Conservation (phyloP, 345 rosid genomes). For the Linum trigynum region DNA sequence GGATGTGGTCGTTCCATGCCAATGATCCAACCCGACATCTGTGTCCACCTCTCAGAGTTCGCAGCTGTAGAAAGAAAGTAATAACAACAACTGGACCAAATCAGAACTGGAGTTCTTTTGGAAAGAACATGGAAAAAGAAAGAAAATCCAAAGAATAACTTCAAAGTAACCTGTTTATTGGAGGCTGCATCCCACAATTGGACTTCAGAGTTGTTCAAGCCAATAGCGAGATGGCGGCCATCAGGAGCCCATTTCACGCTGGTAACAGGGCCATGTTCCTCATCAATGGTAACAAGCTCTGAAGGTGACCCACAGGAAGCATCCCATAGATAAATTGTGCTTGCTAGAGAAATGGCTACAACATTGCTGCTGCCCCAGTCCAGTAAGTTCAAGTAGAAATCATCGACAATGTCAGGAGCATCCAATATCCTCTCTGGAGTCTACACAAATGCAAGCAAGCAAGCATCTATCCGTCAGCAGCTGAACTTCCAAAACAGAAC, state of each 20-base stretch:
- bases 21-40: constrained; percentile 30
- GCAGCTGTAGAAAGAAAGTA: constrained; percentile 15
- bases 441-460: constrained; percentile 13
- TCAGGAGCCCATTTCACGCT: constrained; percentile 21
- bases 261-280: constrained; percentile 31
- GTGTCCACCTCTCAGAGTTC: constrained; percentile 8
- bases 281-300: constrained; percentile 38
- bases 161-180: constrained; percentile 16
- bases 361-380: constrained; percentile 48
- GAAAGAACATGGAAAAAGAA: neutral
- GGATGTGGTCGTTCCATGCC: constrained; percentile 45
- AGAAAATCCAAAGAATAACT: neutral
- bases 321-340: constrained; percentile 39
- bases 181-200: constrained; percentile 34
- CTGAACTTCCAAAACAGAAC: neutral
- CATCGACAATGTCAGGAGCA: constrained; percentile 41
- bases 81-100: neutral
- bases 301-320: constrained; percentile 36
- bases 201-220: constrained; percentile 10
- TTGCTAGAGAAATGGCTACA: constrained; percentile 29
- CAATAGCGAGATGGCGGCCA: constrained; percentile 37
- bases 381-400: constrained; percentile 39
- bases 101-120: neutral
- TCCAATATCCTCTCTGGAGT: constrained; percentile 40
- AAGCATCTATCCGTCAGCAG: neutral